Conservation (phyloP, 306 rosid species). For the Luffa aegyptiaca region DNA sequence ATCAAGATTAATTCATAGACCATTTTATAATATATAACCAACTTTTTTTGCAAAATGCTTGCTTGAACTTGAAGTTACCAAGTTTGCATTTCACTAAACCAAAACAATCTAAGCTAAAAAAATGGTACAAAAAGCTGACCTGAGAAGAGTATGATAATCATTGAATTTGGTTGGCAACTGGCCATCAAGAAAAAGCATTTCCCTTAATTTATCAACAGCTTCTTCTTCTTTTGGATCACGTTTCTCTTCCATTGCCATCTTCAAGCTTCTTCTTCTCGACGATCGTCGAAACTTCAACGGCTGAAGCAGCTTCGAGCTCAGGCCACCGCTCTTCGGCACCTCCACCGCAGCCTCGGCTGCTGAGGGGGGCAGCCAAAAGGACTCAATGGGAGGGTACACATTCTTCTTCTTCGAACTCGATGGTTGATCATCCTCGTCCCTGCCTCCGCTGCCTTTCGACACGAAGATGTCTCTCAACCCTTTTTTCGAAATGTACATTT, state of each 20-base stretch:
- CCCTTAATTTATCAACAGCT: constrained; percentile 44
- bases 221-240: constrained; percentile 58
- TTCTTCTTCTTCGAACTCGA: constrained; percentile 24
- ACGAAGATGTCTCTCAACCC: constrained; percentile 23
- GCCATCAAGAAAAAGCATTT: constrained; percentile 43
- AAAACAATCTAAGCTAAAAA: background rate
- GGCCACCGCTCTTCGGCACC: constrained; percentile 5
- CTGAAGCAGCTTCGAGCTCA: constrained; percentile 32
- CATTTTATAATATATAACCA: too few relatives aligned
- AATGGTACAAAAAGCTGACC: constrained; percentile 19
- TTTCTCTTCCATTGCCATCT: constrained; percentile 37
- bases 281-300: constrained; percentile 22
- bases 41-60: background rate
- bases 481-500: constrained; percentile 22
- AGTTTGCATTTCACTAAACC: background rate
- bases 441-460: constrained; percentile 18
- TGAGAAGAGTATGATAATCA: constrained; percentile 80
- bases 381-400: constrained; percentile 62
- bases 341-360: constrained; percentile 14
- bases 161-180: constrained; percentile 47
- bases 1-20: too few relatives aligned
- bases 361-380: constrained; percentile 38
- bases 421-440: constrained; percentile 17
- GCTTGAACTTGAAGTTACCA: background rate
- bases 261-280: constrained; percentile 35